Evolutionary conservation across 228 moss, liverwort and hornwort species (phyloP), one percentile per base, ranked within the genome.

Genomic region (Sphagnum magellanicum): DNA sequence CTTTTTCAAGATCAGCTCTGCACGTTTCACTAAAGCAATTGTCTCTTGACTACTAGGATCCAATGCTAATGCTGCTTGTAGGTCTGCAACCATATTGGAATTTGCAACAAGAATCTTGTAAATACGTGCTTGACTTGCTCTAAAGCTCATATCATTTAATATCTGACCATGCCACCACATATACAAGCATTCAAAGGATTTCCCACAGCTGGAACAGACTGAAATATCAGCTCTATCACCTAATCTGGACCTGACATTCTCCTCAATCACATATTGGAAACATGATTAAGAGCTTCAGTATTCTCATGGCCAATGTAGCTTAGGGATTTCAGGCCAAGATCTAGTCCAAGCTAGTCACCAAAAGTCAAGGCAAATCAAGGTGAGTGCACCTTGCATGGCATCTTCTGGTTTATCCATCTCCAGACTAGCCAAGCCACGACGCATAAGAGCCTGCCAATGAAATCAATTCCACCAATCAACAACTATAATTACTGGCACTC

Each of bases 361-460:
- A 47, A 4, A 49, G 0, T 5, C 49, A 49, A 17, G 9, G 16
- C 5, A 60, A 10, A 5, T 5, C 4, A 32, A 32, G 32, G 32
- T 32, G 32, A 60, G 12, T 52, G 0, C 77, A 86, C 85, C 85
- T 71, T 57, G 65, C 0, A 82, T 49, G 9, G 82, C 82, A 49
- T 86, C 72, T 59, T 82, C 68, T 4, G 75, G 70, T 49, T 73
- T 74, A 0, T 79, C 61, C 77, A 86, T 59, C 9, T 86, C 69
- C 10, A 86, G 17, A 71, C 74, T 63, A 51, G 86, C 86, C 7
- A 86, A 63, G 49, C 79, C 86, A 48, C 79, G 71, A 15, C 82
- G 77, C 79, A 86, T 75, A 8, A 82, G 74, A 11, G 77, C 86
- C 86, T 86, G 51, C 15, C 48, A 66, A 66, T 7, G 6, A 14